Evolutionary conservation across 163 green algal species (phyloP).

Genomic region (Volvox carteri): DNA sequence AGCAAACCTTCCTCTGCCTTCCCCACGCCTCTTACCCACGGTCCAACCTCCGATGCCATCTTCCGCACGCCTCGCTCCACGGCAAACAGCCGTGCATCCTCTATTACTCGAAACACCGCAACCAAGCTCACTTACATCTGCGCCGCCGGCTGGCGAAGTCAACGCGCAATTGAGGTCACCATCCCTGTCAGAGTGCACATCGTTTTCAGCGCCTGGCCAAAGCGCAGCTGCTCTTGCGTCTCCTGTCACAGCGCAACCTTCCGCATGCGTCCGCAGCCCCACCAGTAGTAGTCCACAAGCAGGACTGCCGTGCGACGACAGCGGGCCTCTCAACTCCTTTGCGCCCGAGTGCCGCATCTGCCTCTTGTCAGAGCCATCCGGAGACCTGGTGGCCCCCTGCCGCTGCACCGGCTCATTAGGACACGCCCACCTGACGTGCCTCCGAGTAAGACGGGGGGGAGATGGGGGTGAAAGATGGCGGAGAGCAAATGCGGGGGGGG

Average conservation of each 20-base stretch:
- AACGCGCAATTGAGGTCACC: no score
- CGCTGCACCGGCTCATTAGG: slow-evolving; percentile 41
- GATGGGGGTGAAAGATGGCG: no score
- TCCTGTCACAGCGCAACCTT: no score
- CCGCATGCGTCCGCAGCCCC: background rate
- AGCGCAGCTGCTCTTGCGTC: no score
- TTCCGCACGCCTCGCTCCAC: background rate
- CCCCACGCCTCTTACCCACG: background rate
- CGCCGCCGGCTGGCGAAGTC: no score
- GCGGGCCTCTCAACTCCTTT: background rate
- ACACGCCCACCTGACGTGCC: slow-evolving; percentile 28
- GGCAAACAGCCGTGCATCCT: background rate
- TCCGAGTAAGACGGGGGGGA: background rate
- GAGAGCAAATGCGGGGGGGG: no score
- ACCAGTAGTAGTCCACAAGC: no score
- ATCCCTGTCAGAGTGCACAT: no score
- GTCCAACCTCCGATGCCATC: background rate
- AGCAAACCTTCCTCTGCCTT: background rate
- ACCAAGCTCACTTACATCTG: no score
- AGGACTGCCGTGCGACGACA: background rate
- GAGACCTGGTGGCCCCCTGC: slow-evolving; percentile 33
- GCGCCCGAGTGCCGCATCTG: slow-evolving; percentile 50
- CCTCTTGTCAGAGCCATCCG: slow-evolving; percentile 17
- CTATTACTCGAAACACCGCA: background rate
- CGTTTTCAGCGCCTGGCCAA: no score